Conservation (phyloP, 2,329 filamentous ascomycete genomes). For the Fusarium sp. region DNA sequence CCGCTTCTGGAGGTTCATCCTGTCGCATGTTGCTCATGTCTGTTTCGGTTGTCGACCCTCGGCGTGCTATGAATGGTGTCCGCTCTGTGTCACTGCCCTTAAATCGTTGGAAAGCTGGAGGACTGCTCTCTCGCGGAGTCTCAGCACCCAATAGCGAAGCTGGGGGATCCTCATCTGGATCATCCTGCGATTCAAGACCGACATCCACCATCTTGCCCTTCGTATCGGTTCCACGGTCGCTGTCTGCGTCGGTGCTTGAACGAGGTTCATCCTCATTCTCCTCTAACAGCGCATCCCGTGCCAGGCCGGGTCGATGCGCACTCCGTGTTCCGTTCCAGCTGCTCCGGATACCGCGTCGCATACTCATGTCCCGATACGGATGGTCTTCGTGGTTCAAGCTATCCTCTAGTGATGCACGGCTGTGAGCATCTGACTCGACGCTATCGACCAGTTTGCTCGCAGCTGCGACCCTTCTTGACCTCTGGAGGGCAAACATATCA, state of each 20-base stretch:
- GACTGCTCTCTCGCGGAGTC: constrained; percentile 62
- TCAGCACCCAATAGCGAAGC: constrained; percentile 68
- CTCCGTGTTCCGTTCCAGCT: constrained; percentile 72
- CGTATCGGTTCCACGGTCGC: constrained; percentile 46
- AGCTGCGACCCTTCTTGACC: constrained; percentile 89
- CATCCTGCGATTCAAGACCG: constrained; percentile 77
- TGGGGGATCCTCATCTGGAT: constrained; percentile 68
- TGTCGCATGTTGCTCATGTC: constrained; percentile 57
- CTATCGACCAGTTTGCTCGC: constrained; percentile 87
- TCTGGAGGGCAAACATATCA: constrained; percentile 92
- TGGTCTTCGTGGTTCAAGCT: constrained; percentile 45
- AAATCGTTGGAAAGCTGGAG: constrained; percentile 74
- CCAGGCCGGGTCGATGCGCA: constrained; percentile 44
- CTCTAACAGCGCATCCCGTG: constrained; percentile 53
- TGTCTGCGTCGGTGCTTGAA: constrained; percentile 48
- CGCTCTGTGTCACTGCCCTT: constrained; percentile 53
- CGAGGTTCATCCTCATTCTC: constrained; percentile 57
- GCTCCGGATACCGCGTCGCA: constrained; percentile 68
- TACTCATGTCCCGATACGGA: constrained; percentile 60
- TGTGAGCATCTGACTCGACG: constrained; percentile 76
- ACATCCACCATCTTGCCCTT: constrained; percentile 87
- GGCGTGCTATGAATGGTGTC: constrained; percentile 55
- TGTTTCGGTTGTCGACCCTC: constrained; percentile 59
- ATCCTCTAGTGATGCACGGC: constrained; percentile 52
- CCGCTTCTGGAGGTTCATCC: constrained; percentile 53